Base-by-base conservation (phyloP, 139 green algal species). In the Monoraphidium neglectum region DNA sequence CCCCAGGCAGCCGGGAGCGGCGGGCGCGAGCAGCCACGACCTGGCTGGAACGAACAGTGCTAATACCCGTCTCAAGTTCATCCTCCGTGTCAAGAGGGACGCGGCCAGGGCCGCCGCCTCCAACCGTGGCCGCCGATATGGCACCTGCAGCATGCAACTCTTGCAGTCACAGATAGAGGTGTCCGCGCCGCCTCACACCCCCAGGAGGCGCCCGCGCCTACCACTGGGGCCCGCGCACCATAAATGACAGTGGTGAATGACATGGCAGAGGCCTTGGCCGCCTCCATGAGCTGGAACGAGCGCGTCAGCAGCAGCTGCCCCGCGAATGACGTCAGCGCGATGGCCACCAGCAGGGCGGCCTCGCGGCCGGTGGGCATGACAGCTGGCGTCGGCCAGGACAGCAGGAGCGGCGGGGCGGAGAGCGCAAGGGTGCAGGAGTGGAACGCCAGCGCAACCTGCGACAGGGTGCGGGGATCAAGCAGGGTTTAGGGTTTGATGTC, bases 221-320 rank as follows among this genome's bases (percentile, higher is more conserved):
- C n/a, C n/a, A n/a, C n/a, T n/a, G n/a, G n/a, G n/a, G n/a, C n/a
- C n/a, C n/a, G n/a, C n/a, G n/a, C 43, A 12, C 43, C 43, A 51
- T 51, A 51, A 8, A 51, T 5, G 30, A 84, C 80, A 70, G 81
- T 70, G 6, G 75, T 80, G 47, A 85, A 71, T 70, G 81, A 82
- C 32, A 85, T 79, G 70, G 75, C 75, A 0, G 60, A 65, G 10
- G 80, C 80, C 6, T 49, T 15, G 5, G 70, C 74, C 13, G 80
- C 80, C 4, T 64, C 24, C 12, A 88, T 62, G 51, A 88, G 69
- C 77, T 88, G 83, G 38, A 85, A 83, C 4, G 78, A 69, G 5
- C 83, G 68, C 1, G 76, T 82, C 16, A 88, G 77, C 3, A 85
- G 51, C 32, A 88, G 74, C 79, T 86, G 80, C 21, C 61, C 75